Percentiles rank a stretch among this genome's conserved stretches.
Conservation (phyloP, 805 yeast species). For the Nakazawaea wyomingensis region DNA sequence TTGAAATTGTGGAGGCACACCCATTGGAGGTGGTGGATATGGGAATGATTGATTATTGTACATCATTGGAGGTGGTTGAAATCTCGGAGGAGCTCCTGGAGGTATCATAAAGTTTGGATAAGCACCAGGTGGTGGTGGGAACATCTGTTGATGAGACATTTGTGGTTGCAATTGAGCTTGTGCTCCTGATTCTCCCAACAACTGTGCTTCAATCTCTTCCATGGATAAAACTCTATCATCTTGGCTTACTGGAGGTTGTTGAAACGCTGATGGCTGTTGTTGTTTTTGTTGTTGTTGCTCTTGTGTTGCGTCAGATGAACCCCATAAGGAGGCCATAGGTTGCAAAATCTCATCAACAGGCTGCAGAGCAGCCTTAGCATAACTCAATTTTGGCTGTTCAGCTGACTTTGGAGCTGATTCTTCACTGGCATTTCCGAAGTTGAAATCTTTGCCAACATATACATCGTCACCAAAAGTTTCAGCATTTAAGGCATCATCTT, state of each 20-base stretch:
- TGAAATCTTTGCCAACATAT: slow-evolving; percentile 56
- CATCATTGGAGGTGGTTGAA: slow-evolving; percentile 13
- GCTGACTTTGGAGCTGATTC: slow-evolving; percentile 15
- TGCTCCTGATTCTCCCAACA: slow-evolving; percentile 35
- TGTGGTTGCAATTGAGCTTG: slow-evolving; percentile 22
- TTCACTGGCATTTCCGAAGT: slow-evolving; percentile 42
- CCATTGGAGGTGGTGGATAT: slow-evolving; percentile 13
- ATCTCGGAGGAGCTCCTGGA: slow-evolving; percentile 14
- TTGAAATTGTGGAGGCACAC: slow-evolving; percentile 8
- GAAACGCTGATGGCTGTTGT: too few relatives aligned
- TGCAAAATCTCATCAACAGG: slow-evolving; percentile 39
- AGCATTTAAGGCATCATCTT: slow-evolving; percentile 75
- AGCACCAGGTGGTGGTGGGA: slow-evolving; percentile 17
- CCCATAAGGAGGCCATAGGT: slow-evolving; percentile 75
- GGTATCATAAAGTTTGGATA: slow-evolving; percentile 16
- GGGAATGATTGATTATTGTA: slow-evolving; percentile 19
- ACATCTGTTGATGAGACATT: slow-evolving; percentile 21
- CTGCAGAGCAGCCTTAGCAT: slow-evolving; percentile 36
- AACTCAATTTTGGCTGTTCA: slow-evolving; percentile 27
- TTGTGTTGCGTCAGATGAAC: slow-evolving; percentile 22
- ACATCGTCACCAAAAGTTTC: slow-evolving; percentile 68
- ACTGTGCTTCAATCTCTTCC: slow-evolving; percentile 81
- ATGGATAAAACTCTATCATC: slow-evolving; percentile 55
- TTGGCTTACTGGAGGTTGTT: slow-evolving; percentile 15
- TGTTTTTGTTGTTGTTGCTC: slow-evolving; percentile 14